Conservation (phyloP, 805 yeast species). For the Nakazawaea peltata region DNA sequence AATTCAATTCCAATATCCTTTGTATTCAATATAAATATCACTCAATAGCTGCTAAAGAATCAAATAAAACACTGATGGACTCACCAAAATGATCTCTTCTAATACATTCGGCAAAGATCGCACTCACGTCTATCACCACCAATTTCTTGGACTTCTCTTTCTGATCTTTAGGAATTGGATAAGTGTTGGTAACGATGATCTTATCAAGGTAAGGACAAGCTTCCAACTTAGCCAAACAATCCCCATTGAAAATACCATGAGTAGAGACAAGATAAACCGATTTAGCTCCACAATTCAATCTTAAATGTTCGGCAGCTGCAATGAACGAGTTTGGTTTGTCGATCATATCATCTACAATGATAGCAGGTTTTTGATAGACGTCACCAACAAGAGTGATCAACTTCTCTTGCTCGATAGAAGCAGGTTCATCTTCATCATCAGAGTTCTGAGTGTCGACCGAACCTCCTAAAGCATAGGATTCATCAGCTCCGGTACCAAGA, state of each 20-base stretch:
- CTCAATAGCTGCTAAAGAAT: slow-evolving; percentile 59
- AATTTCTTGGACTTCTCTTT: slow-evolving; percentile 57
- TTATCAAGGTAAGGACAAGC: slow-evolving; percentile 79
- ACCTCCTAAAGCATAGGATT: slow-evolving; percentile 65
- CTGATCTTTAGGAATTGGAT: slow-evolving; percentile 70
- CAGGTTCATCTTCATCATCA: slow-evolving; percentile 82
- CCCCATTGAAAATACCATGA: slow-evolving; percentile 89
- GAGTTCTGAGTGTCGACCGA: slow-evolving; percentile 75
- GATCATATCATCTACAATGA: slow-evolving; percentile 93
- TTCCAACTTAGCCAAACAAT: slow-evolving; percentile 73
- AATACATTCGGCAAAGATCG: slow-evolving; percentile 95
- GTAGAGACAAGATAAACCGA: slow-evolving; percentile 88
- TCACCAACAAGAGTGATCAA: slow-evolving; percentile 95
- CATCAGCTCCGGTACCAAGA: too few species aligned
- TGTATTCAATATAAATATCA: slow-evolving; percentile 12
- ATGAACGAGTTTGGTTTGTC: slow-evolving; percentile 92
- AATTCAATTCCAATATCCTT: too few species aligned
- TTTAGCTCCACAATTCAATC: slow-evolving; percentile 93
- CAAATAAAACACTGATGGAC: slow-evolving; percentile 87
- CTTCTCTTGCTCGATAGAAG: slow-evolving; percentile 59
- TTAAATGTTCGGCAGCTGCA: slow-evolving; percentile 97
- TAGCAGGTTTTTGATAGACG: slow-evolving; percentile 85
- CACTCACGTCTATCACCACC: slow-evolving; percentile 84
- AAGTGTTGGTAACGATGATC: slow-evolving; percentile 92
- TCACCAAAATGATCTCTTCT: slow-evolving; percentile 99